These are phyloP conservation scores for Coriolopsis trogii DNA, from an alignment of 1,284 basidiomycete species.

Conservation along the genomic window DNA sequence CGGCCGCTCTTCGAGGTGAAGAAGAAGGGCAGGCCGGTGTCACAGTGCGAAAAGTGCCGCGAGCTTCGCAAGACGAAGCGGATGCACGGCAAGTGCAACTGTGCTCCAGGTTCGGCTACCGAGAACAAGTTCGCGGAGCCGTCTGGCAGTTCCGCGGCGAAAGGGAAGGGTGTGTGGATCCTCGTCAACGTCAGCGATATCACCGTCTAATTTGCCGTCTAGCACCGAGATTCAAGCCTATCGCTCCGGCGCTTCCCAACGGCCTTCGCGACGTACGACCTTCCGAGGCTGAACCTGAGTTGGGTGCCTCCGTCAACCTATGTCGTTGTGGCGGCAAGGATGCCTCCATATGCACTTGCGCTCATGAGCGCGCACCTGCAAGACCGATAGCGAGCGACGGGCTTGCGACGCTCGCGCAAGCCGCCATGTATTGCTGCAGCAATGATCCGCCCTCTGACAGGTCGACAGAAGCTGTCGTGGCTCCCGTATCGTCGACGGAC, in stretches of 20 bases:
- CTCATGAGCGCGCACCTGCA: slow-evolving; percentile 11
- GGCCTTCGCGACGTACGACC: slow-evolving; percentile 28
- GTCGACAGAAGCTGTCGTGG: not conserved
- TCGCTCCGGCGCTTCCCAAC: slow-evolving; percentile 34
- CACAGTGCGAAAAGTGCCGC: slow-evolving; percentile 78
- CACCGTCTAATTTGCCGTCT: not conserved
- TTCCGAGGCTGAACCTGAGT: slow-evolving; percentile 30
- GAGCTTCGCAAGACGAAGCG: slow-evolving; percentile 77
- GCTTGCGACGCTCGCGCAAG: slow-evolving; percentile 52
- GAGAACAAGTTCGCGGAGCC: slow-evolving; percentile 8
- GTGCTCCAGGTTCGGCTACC: slow-evolving; percentile 28
- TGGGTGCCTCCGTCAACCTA: slow-evolving; percentile 46
- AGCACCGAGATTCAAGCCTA: slow-evolving; percentile 31
- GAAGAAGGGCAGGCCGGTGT: slow-evolving; percentile 82
- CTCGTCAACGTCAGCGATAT: not conserved
- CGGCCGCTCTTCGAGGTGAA: slow-evolving; percentile 80
- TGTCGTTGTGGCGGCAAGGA: slow-evolving; percentile 55
- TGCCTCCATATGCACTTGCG: slow-evolving; percentile 58
- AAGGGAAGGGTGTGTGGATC: slow-evolving; percentile 13
- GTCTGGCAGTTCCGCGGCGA: not conserved
- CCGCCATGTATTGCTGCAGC: slow-evolving; percentile 47
- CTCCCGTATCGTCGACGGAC: not conserved
- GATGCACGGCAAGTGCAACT: slow-evolving; percentile 71
- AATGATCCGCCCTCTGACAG: slow-evolving; percentile 6
- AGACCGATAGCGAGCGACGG: slow-evolving; percentile 25